Percentiles rank a stretch among this genome's conserved stretches.
Conservation (phyloP, 768 basidiomycete species). For the Leccinum disarticulatum region DNA sequence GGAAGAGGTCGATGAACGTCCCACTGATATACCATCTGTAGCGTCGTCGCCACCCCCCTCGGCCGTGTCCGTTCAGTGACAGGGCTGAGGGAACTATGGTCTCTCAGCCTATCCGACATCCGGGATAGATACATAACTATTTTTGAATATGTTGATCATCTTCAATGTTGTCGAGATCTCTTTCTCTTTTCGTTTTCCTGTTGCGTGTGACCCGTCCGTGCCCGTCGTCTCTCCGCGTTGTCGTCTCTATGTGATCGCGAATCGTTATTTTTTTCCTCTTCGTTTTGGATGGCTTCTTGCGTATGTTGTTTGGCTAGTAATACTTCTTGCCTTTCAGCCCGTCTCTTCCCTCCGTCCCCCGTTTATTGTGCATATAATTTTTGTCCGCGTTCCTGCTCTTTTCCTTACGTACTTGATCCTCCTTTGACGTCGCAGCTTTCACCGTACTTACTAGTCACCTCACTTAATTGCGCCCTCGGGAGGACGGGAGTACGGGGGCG, state of each 20-base stretch:
- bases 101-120: conserved; percentile 7
- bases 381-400: neutral
- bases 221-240: conserved; percentile 8
- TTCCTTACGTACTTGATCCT: conserved; percentile 1
- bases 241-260: conserved; percentile 9
- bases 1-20: conserved; percentile 23
- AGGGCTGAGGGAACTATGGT: conserved; percentile 2
- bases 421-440: conserved; percentile 13
- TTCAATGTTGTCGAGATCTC: conserved; percentile 26
- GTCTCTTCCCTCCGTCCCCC: neutral
- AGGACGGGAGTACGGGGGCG: neutral
- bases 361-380: conserved; percentile 27
- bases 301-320: conserved; percentile 22
- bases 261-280: conserved; percentile 1
- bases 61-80: conserved; percentile 29
- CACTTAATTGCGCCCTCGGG: conserved; percentile 19
- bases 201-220: conserved; percentile 17
- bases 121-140: conserved; percentile 30
- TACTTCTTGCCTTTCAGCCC: conserved; percentile 4
- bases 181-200: neutral
- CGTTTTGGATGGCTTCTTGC: conserved; percentile 21
- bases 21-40: conserved; percentile 26
- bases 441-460: conserved; percentile 23
- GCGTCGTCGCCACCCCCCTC: conserved; percentile 33
- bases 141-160: conserved; percentile 37